Conservation (phyloP, 371 early-diverging fungal species). For the Apophysomyces variabilis region DNA sequence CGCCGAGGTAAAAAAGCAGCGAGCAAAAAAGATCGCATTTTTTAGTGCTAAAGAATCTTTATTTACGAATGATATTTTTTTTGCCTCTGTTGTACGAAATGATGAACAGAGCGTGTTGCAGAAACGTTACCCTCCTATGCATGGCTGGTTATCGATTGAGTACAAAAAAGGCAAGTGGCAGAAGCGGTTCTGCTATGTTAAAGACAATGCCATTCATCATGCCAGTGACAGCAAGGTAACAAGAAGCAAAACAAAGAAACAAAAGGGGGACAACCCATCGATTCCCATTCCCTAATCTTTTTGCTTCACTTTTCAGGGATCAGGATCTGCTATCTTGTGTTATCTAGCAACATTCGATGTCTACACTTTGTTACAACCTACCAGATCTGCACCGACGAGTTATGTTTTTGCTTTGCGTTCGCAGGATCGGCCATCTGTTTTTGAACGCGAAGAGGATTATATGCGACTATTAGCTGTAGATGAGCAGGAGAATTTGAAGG, state of each 20-base stretch:
- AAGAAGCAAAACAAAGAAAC: not conserved
- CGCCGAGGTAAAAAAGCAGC: conserved; percentile 38
- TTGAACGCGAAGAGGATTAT: conserved; percentile 86
- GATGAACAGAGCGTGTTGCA: conserved; percentile 33
- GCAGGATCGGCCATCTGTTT: conserved; percentile 72
- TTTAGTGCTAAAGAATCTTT: conserved; percentile 26
- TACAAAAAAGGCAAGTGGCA: conserved; percentile 80
- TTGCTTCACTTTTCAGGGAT: conserved; percentile 35
- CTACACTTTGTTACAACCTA: conserved; percentile 66
- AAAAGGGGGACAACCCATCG: not conserved
- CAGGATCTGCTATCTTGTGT: conserved; percentile 67
- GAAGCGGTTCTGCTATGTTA: conserved; percentile 68
- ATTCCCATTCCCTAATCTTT: conserved; percentile 13
- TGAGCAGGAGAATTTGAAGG: conserved; percentile 70
- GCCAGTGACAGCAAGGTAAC: conserved; percentile 72
- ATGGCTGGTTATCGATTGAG: conserved; percentile 75
- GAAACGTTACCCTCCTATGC: conserved; percentile 49
- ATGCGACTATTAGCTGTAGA: conserved; percentile 81
- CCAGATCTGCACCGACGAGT: conserved; percentile 72
- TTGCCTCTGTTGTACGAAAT: not conserved
- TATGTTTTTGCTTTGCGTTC: conserved; percentile 87
- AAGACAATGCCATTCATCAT: conserved; percentile 70
- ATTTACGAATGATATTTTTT: conserved; percentile 20
- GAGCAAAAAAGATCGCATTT: conserved; percentile 27
- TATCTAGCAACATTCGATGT: conserved; percentile 77